phyloP scores from a whole-genome alignment of 192 early-diverging fungal genomes.

The Entomortierella beljakovae region DNA sequence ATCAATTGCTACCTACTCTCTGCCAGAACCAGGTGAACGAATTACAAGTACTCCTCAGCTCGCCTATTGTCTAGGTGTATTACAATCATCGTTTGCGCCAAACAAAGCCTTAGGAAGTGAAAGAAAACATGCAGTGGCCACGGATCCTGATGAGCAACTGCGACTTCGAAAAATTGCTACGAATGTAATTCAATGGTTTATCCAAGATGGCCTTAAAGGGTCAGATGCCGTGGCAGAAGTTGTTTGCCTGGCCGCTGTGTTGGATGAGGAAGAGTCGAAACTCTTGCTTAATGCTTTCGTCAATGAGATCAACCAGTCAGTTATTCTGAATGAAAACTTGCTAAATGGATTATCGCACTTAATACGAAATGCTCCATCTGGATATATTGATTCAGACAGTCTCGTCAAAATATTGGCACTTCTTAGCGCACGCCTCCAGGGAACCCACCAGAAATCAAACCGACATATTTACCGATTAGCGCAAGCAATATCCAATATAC shows the following conservation, averaged over 20 bases:
- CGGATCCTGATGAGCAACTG: background rate
- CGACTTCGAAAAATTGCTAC: background rate
- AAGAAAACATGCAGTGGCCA: background rate
- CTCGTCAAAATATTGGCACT: slow-evolving; percentile 2
- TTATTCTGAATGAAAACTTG: background rate
- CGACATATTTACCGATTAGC: background rate
- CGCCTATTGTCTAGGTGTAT: background rate
- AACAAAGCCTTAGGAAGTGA: background rate
- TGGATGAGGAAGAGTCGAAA: background rate
- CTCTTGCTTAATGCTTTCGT: background rate
- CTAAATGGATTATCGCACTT: background rate
- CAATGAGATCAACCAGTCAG: background rate
- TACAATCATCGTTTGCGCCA: background rate
- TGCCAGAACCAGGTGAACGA: background rate
- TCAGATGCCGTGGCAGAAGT: too few relatives aligned
- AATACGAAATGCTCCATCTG: background rate
- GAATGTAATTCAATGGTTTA: background rate
- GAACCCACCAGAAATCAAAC: background rate
- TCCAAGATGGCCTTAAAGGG: background rate
- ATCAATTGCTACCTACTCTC: background rate
- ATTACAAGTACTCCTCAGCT: background rate
- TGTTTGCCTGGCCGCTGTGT: too few relatives aligned
- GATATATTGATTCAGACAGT: background rate
- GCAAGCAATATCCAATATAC: background rate
- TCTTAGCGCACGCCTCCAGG: background rate